Evolutionary conservation across 148 eudicot genomes (phyloP).

Genomic region (Fagopyrum tataricum): DNA sequence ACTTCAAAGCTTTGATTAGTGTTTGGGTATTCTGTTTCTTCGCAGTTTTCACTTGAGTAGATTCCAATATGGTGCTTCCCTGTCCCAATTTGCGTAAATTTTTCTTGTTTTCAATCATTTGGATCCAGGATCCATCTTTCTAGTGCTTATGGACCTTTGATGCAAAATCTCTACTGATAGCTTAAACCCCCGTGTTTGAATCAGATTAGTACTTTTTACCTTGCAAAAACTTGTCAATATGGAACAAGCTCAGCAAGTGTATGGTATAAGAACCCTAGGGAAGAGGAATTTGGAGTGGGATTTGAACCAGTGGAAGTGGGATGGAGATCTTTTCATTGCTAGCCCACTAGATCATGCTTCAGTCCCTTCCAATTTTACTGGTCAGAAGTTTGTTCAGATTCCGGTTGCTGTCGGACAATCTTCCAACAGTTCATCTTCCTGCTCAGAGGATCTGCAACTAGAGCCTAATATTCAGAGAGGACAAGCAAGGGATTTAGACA

Average conservation of each 20-base stretch:
- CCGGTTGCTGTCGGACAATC: conserved; percentile 19
- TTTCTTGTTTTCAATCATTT: not conserved
- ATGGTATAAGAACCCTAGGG: conserved; percentile 27
- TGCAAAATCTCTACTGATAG: not conserved
- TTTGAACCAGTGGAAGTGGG: conserved; percentile 92
- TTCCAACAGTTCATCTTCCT: conserved; percentile 44
- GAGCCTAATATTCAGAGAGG: conserved; percentile 35
- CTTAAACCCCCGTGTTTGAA: not conserved
- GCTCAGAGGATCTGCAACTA: conserved; percentile 39
- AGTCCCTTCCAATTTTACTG: conserved; percentile 29
- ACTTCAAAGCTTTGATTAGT: not conserved
- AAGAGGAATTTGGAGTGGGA: conserved; percentile 70
- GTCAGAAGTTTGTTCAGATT: conserved; percentile 34
- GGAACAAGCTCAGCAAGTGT: conserved; percentile 9
- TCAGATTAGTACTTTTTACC: not conserved
- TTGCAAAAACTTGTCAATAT: not conserved
- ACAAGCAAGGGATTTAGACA: conserved; percentile 43
- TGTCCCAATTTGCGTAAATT: not conserved
- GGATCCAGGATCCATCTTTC: not conserved
- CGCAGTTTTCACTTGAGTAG: not conserved
- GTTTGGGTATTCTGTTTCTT: not conserved
- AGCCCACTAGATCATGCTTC: conserved; percentile 27
- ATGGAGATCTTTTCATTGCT: conserved; percentile 65
- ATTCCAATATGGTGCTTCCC: not conserved
- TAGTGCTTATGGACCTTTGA: not conserved